A percentile compares a stretch with the other conserved stretches of the same genome.
Conservation (phyloP, 805 yeast genomes). For the Blastobotrys mokoenaii region DNA sequence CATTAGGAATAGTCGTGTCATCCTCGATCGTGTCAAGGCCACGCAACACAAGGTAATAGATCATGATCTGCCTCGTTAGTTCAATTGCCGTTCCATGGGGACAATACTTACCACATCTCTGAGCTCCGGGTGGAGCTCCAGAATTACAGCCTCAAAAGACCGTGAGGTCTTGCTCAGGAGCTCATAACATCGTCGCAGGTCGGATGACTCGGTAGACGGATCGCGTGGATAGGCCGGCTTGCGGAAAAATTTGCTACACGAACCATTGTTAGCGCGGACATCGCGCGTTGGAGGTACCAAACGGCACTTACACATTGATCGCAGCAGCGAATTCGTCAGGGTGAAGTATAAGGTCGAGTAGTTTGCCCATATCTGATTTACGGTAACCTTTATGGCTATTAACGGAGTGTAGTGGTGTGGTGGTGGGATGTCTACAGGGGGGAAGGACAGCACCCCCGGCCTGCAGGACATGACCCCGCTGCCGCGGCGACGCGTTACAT, state of each 20-base stretch:
- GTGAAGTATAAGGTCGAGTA: conserved; percentile 50
- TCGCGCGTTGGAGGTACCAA: neutral
- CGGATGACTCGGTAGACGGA: conserved; percentile 32
- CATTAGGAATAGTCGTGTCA: conserved; percentile 77
- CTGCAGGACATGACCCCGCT: no score
- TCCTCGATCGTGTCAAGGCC: conserved; percentile 96
- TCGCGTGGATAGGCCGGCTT: conserved; percentile 44
- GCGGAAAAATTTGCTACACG: conserved; percentile 40
- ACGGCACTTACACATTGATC: conserved; percentile 41
- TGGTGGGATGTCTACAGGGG: no score
- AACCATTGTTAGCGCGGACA: neutral
- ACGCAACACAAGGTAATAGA: conserved; percentile 78
- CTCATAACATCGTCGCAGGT: conserved; percentile 55
- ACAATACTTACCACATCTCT: conserved; percentile 43
- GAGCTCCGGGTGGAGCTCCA: conserved; percentile 83
- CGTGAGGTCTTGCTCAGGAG: conserved; percentile 68
- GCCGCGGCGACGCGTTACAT: no score
- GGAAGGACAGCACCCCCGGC: no score
- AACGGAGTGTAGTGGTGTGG: no score
- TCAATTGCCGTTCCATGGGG: no score
- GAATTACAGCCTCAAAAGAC: conserved; percentile 89
- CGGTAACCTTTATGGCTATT: no score
- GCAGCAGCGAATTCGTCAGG: conserved; percentile 68
- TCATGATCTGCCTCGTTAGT: conserved; percentile 32
- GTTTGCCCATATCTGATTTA: conserved; percentile 44